Percentiles rank a stretch among this genome's conserved stretches.
Evolutionary conservation across 177 flowering plant genomes (phyloP).

Genomic region (Vitis hybrid): DNA sequence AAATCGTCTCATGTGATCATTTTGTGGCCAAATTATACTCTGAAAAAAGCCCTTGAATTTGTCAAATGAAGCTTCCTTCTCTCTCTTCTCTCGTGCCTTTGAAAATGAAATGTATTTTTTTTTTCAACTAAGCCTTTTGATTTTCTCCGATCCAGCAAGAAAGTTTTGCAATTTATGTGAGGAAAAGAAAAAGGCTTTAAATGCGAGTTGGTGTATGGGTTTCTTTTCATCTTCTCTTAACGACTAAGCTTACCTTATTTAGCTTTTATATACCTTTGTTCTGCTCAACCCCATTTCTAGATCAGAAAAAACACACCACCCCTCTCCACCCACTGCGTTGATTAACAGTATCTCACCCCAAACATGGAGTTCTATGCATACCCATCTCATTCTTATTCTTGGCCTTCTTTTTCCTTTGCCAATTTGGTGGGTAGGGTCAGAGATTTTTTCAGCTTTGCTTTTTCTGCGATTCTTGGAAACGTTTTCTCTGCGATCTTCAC

Average conservation of each 20-base stretch:
- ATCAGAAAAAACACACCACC: background rate
- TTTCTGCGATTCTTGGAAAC: constrained; percentile 65
- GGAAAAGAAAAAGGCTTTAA: constrained; percentile 28
- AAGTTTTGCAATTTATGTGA: background rate
- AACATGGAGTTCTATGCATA: constrained; percentile 57
- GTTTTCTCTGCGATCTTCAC: constrained; percentile 80
- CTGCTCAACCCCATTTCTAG: background rate
- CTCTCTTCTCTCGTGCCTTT: constrained; percentile 1
- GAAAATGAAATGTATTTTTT: background rate
- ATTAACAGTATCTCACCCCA: background rate
- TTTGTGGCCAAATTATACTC: background rate
- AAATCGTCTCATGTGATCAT: background rate
- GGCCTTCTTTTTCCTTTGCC: constrained; percentile 27
- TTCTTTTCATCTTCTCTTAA: constrained; percentile 29
- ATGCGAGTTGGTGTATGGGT: constrained; percentile 38
- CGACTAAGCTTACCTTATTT: constrained; percentile 27
- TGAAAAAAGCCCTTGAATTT: background rate
- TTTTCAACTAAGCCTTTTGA: too few species aligned
- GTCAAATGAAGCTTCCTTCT: constrained; percentile 15
- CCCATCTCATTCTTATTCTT: constrained; percentile 40
- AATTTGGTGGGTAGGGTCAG: constrained; percentile 44
- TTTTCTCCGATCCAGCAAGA: too few species aligned
- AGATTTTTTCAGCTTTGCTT: constrained; percentile 39
- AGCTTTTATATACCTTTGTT: background rate
- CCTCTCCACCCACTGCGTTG: background rate